These are phyloP conservation scores for Ambrosiella beaveri DNA, from an alignment of 2,329 filamentous ascomycete genomes.

Conservation along the genomic window DNA sequence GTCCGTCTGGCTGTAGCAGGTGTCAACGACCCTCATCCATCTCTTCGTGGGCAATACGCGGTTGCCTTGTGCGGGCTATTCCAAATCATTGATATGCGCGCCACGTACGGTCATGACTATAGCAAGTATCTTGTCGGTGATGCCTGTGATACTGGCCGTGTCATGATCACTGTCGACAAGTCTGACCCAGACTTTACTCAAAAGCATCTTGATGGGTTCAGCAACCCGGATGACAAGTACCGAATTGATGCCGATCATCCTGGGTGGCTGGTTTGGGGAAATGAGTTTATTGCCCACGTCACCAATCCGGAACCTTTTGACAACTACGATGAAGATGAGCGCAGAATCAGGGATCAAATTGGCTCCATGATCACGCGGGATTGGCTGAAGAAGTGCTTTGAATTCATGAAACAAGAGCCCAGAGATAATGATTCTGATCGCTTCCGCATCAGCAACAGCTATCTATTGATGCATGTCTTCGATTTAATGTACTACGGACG, in stretches of 20 bases:
- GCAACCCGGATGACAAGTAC: conserved; percentile 55
- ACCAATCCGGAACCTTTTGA: conserved; percentile 51
- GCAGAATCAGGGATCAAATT: conserved; percentile 56
- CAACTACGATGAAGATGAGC: conserved; percentile 67
- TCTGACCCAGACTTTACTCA: conserved; percentile 65
- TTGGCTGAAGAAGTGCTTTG: conserved; percentile 80
- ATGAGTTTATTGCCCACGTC: conserved; percentile 64
- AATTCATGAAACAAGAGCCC: conserved; percentile 90
- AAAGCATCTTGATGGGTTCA: conserved; percentile 62
- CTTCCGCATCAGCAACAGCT: conserved; percentile 76
- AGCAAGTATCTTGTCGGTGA: conserved; percentile 20
- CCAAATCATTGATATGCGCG: conserved; percentile 72
- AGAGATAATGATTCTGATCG: conserved; percentile 65
- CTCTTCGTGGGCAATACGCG: conserved; percentile 63
- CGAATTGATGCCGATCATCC: conserved; percentile 85
- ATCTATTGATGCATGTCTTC: conserved; percentile 76
- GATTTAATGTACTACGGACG: conserved; percentile 71
- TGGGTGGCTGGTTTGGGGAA: conserved; percentile 92
- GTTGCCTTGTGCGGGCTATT: conserved; percentile 62
- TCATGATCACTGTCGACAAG: conserved; percentile 54
- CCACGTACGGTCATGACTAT: conserved; percentile 72
- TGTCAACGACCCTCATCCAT: conserved; percentile 78
- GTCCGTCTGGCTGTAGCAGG: conserved; percentile 69
- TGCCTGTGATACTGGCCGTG: conserved; percentile 49
- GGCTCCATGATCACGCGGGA: conserved; percentile 61